Base-by-base conservation (phyloP, 1,284 basidiomycete genomes). In the Athelia sp. region DNA sequence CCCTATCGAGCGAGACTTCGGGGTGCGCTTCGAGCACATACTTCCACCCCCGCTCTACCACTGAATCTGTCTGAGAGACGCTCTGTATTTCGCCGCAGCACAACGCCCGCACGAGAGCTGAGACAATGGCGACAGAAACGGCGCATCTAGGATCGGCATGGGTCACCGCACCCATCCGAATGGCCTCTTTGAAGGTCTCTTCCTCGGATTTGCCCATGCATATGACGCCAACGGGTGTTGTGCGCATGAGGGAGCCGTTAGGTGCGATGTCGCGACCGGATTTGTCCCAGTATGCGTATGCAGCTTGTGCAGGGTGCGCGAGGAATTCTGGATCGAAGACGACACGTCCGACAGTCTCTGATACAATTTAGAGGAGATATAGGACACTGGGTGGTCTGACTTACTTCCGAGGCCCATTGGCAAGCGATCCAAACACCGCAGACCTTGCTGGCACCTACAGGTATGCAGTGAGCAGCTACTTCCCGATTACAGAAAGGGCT, bases 161-260 rank as follows among this genome's bases (percentile, higher is more conserved):
- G 1, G 58, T 59, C 18, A 58, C 48, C 1, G 52, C 50, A 14
- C 58, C 58, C 55, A 59, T 56, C 19, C 31, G 50, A 17, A 58
- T 51, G 2, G 57, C 57, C 3, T 54, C 47, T 2, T 24, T 45
- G 45, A 58, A 54, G 1, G 56, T 57, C 15, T 54, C 49, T 21
- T 48, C 42, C 42, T 56, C 56, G n/a, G 52, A 53, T 40, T 51
- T 42, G 15, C 9, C 34, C 21, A 59, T 54, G 49, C 56, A 56
- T 21, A 59, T 55, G 26, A 59, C 52, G 22, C 58, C 58, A 24
- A 59, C 44, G 3, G 58, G 54, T 1, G 56, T 47, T 15, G 58
- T 59, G 17, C 58, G 52, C 56, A 59, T 59, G 43, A 59, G 50
- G 42, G 58, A 59, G 9, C 58, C 58, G 32, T 59, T 57, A n/a